phyloP scores from a whole-genome alignment of 2,329 filamentous ascomycete genomes.

The Alternaria panax region DNA sequence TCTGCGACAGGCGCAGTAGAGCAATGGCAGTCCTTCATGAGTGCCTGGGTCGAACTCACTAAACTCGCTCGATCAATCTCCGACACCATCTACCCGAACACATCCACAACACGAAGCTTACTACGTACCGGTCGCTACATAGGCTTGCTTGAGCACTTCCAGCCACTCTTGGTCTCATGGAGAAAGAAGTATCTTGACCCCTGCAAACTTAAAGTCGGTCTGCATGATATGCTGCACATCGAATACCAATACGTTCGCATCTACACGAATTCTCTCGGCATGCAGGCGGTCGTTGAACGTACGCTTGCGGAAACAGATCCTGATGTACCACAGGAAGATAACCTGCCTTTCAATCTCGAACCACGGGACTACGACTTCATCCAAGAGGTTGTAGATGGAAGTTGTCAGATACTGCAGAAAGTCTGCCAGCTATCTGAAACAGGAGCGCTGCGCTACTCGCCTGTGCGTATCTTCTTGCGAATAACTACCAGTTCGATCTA shows the following conservation, averaged over 20 bases:
- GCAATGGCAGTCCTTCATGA: constrained; percentile 61
- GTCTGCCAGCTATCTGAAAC: constrained; percentile 58
- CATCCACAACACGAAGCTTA: constrained; percentile 50
- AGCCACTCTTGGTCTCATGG: constrained; percentile 52
- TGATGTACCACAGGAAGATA: constrained; percentile 47
- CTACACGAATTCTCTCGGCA: constrained; percentile 59
- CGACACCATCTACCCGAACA: constrained; percentile 61
- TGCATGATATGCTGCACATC: constrained; percentile 61
- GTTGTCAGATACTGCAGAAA: constrained; percentile 60
- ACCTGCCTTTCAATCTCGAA: constrained; percentile 55
- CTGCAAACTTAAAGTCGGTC: constrained; percentile 46
- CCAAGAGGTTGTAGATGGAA: constrained; percentile 63
- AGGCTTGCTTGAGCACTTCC: constrained; percentile 57
- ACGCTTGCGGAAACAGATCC: constrained; percentile 53
- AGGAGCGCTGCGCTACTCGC: constrained; percentile 59
- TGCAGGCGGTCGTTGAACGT: constrained; percentile 66
- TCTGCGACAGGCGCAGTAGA: constrained; percentile 48
- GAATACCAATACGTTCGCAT: constrained; percentile 58
- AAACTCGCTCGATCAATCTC: constrained; percentile 60
- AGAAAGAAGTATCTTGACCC: constrained; percentile 50
- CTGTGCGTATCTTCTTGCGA: constrained; percentile 62
- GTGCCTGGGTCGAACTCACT: constrained; percentile 57
- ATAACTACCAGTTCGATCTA: constrained; percentile 65
- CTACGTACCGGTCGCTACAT: constrained; percentile 60
- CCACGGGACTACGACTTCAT: constrained; percentile 63